Evolutionary conservation across 148 eudicot genomes (phyloP), one percentile per base, ranked within the genome.

Genomic region (Arbutus unedo): DNA sequence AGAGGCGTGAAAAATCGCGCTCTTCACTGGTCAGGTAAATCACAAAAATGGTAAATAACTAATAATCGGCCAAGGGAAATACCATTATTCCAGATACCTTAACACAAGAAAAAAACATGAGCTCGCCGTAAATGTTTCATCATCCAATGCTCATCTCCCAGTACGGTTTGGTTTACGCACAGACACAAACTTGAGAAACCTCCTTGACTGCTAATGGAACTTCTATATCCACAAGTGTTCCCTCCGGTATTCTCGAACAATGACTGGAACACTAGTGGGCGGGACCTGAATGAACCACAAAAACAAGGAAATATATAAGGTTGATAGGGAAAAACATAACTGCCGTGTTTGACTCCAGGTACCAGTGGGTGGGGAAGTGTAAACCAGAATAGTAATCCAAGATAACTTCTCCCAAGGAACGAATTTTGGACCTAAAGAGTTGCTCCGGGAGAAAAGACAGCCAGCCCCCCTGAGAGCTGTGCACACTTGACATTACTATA

Each of bases 211-310:
- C 23, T 15, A 6, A 43, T 8, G 19, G 23, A 72, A 43, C 76
- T 45, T 45, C 76, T 72, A 72, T 44, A 72, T 19, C 76, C 76
- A 72, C 50, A 72, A 43, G 51, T 72, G 14, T 72, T 72, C 51
- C 51, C 76, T 89, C 84, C 93, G 85, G 79, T 91, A 89, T 75
- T 96, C 99, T 44, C 97, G 91, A 85, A 96, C 98, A 50, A 96
- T 92, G 44, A 94, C 50, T 3, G 50, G 76, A 72, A 72, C 76
- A 72, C 76, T 72, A 43, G 76, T 72, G 47, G 76, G 50, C 13
- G 76, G 76, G 19, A 72, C 76, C 76, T 96, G 88, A 31, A 75
- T 53, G 77, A 75, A 81, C 55, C n/a, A 60, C 49, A 31, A 82
- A 31, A 78, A 68, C 62, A 66, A 64, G 41, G 77, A 59, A 19